A percentile compares a stretch with the other conserved stretches of the same genome.
phyloP scores from a whole-genome alignment of 192 early-diverging fungal genomes.

The Umbelopsis vinacea region DNA sequence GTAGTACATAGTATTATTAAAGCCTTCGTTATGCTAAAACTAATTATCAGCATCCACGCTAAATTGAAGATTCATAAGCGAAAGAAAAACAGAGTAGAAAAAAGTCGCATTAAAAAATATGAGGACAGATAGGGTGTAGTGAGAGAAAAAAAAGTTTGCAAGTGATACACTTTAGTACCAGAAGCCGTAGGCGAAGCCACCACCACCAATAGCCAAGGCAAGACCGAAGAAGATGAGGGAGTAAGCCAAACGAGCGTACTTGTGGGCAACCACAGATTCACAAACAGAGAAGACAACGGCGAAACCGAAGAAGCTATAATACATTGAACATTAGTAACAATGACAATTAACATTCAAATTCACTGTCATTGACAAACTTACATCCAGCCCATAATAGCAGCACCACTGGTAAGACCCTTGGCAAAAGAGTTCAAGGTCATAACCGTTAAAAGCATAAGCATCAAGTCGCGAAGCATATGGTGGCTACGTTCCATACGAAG shows the following conservation, averaged over 20 bases:
- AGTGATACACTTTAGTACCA: background rate
- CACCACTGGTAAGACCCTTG: slow-evolving; percentile 35
- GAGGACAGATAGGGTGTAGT: background rate
- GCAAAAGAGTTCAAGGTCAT: slow-evolving; percentile 41
- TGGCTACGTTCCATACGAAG: background rate
- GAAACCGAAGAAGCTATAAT: slow-evolving; percentile 30
- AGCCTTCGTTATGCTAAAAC: too few species aligned
- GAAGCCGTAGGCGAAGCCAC: slow-evolving; percentile 28
- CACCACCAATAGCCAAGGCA: slow-evolving; percentile 31
- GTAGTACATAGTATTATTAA: too few species aligned
- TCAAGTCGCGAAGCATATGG: slow-evolving; percentile 18
- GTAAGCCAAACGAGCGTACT: slow-evolving; percentile 27
- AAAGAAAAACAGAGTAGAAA: too few species aligned
- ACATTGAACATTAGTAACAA: background rate
- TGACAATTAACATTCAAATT: too few species aligned
- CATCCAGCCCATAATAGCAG: slow-evolving; percentile 41
- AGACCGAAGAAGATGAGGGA: slow-evolving; percentile 29
- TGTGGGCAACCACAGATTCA: slow-evolving; percentile 25
- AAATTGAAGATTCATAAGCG: too few species aligned
- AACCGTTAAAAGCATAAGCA: slow-evolving; percentile 39
- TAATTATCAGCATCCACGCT: too few species aligned
- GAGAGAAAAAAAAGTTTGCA: background rate
- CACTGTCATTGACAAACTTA: slow-evolving; percentile 21
- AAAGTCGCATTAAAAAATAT: too few species aligned
- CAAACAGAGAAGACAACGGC: slow-evolving; percentile 25